phyloP scores from a whole-genome alignment of 2,329 filamentous ascomycete genomes.

The Claviceps paspali region DNA sequence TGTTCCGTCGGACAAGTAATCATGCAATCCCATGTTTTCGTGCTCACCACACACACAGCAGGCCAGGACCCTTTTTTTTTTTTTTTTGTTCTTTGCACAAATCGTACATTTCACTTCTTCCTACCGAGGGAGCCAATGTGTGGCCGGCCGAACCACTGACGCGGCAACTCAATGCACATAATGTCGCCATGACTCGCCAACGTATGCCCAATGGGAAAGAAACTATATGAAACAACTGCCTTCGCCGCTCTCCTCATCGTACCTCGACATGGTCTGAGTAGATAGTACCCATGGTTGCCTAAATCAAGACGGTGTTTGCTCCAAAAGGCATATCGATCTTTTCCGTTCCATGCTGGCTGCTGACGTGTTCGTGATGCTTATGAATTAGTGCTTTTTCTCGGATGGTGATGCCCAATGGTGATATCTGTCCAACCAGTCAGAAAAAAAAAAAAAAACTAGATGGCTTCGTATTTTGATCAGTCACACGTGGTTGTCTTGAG shows the following conservation, averaged over 20 bases:
- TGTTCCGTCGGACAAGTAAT: constrained; percentile 2
- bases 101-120: background rate
- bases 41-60: background rate
- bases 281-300: background rate
- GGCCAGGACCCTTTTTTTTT: background rate
- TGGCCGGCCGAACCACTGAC: background rate
- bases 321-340: background rate
- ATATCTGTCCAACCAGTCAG: background rate
- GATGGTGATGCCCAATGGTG: background rate
- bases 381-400: background rate
- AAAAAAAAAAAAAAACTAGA: background rate
- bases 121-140: background rate
- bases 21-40: constrained; percentile 2
- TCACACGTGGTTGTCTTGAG: background rate
- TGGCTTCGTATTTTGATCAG: background rate
- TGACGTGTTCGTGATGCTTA: too few species aligned
- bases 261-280: background rate
- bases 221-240: background rate
- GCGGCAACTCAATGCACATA: background rate
- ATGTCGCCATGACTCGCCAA: background rate
- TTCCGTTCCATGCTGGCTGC: constrained; percentile 1
- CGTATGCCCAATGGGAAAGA: constrained; percentile 3
- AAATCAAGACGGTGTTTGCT: background rate
- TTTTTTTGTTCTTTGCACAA: background rate
- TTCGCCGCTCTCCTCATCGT: background rate